phyloP scores from a whole-genome alignment of 805 yeast genomes.

The Jamesozyma hellenica region DNA sequence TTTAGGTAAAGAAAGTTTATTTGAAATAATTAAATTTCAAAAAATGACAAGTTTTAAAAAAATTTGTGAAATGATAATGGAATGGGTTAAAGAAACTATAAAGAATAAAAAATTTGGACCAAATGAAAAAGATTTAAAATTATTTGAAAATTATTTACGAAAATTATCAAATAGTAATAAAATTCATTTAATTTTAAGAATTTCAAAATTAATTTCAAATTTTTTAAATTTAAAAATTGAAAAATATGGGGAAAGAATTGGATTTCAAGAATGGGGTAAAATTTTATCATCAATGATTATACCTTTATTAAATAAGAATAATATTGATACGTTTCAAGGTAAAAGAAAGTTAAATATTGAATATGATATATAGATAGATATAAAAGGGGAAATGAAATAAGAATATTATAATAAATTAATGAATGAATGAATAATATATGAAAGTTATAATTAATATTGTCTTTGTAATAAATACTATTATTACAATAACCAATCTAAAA shows the following conservation, averaged over 20 bases:
- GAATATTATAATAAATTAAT: too few species aligned
- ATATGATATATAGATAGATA: conserved; percentile 15
- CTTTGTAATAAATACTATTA: too few species aligned
- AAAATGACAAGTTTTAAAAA: conserved; percentile 27
- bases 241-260: conserved; percentile 5
- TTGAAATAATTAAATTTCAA: conserved; percentile 30
- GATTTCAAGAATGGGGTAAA: conserved; percentile 27
- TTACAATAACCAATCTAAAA: conserved; percentile 10
- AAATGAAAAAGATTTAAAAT: conserved; percentile 30
- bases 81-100: conserved; percentile 32
- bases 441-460: too few species aligned
- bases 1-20: conserved; percentile 13
- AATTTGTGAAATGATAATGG: conserved; percentile 25
- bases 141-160: conserved; percentile 30
- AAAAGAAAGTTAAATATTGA: conserved; percentile 18
- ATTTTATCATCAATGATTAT: conserved; percentile 16
- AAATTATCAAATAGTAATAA: conserved; percentile 23
- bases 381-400: too few species aligned
- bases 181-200: conserved; percentile 18
- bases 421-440: too few species aligned
- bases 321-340: conserved; percentile 14
- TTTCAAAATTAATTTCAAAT: conserved; percentile 17
- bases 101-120: conserved; percentile 25
- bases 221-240: conserved; percentile 12
- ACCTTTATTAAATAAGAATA: conserved; percentile 21